A percentile compares a stretch with the other conserved stretches of the same genome.
These are phyloP conservation scores for Eucalyptus sideroxylon DNA, from an alignment of 345 rosid species.

Conservation along the genomic window DNA sequence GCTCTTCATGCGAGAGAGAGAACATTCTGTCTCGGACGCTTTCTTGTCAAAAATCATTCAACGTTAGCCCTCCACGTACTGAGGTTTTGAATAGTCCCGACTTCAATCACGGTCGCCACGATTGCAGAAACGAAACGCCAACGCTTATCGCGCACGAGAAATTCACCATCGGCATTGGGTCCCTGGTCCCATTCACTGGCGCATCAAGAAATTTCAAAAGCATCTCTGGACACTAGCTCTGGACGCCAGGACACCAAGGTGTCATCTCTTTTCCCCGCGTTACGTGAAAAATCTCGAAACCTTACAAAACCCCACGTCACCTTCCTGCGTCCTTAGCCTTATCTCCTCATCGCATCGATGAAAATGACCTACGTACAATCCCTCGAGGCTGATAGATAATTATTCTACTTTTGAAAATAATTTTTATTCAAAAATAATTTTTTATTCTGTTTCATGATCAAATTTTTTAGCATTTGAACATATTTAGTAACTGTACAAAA, in stretches of 20 bases:
- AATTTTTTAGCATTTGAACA: accelerated
- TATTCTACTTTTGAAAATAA: no score
- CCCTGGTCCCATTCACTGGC: neutral
- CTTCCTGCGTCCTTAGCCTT: neutral
- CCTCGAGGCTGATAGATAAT: accelerated
- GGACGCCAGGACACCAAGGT: neutral
- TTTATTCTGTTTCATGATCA: no score
- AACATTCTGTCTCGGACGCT: neutral
- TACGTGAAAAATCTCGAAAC: neutral
- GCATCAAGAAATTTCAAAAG: neutral
- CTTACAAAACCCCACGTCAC: neutral
- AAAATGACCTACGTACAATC: neutral
- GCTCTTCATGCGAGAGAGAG: neutral
- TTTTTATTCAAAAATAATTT: no score
- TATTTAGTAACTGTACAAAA: no score
- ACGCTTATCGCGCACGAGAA: neutral
- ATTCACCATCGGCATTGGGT: neutral
- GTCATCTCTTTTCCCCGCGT: neutral
- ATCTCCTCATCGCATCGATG: neutral
- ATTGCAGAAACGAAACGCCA: neutral
- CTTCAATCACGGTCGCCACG: neutral
- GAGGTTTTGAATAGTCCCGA: neutral
- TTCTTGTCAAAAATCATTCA: neutral
- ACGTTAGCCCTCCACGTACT: neutral
- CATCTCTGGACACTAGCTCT: neutral